Evolutionary conservation across 2,329 filamentous ascomycete species (phyloP), one percentile per base, ranked within the genome.

Genomic region (Aspergillus awamori): DNA sequence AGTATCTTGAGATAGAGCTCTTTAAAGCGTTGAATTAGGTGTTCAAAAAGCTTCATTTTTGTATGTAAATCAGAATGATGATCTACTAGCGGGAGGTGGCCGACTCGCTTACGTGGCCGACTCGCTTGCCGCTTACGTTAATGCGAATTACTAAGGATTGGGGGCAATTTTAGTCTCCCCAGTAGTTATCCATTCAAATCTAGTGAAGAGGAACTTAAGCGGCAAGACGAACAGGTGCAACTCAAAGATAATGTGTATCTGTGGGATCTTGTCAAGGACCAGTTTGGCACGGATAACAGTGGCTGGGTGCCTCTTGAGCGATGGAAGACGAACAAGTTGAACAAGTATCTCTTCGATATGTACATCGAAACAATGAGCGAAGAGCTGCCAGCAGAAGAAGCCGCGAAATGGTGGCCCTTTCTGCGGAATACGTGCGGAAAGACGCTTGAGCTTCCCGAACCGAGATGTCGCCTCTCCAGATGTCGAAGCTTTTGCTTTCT

Each of bases 361-460:
- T 70, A 64, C 48, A 64, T 68, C 6, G 30, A 71, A 17, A 65
- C 59, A 7, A 59, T 69, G 67, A 64, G 62, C 55, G 66, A 69
- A 51, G 65, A 68, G 45, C n/a, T 66, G 15, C 49, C 58, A 24
- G 58, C 63, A 11, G 58, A 67, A 24, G 60, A 28, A 39, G 69
- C 66, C 11, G 20, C 58, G n/a, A 63, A 62, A 48, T 60, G 26
- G n/a, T 70, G 67, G 67, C 67, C 67, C 5, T 70, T 70, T 59
- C 66, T 65, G n/a, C 66, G 61, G 15, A 48, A 10, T 70, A 69
- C 58, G 65, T 64, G n/a, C 66, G 61, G 15, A 48, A 10, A 7
- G 39, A 43, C n/a, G 17, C 17, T 10, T 43, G 17, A 41, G 39
- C 33, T 36, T 13, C 20, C 20, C 20, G 20, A 20, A 20, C 20